Evolutionary conservation across 805 yeast genomes (phyloP), one percentile per base, ranked within the genome.

Genomic region (Kluyveromyces siamensis): DNA sequence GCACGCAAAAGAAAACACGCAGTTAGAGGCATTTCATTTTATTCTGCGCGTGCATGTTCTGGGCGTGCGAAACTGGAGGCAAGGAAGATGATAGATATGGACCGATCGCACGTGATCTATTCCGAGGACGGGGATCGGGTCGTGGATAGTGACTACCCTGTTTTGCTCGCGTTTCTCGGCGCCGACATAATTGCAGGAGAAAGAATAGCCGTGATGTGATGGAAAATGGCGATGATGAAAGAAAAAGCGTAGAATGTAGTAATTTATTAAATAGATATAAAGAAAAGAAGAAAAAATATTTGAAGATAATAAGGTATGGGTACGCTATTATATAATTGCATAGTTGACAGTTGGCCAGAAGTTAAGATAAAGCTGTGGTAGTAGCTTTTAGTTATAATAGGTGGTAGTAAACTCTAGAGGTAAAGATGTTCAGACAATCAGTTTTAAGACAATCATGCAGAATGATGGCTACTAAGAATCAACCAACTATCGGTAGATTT

Each of bases 401-500:
- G 40, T 19, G 18, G 40, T 21, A 37, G 11, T 37, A 37, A 37
- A 13, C 25, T 17, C 40, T 19, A 4, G 8, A 17, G n/a, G 25
- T 40, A 33, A 45, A 40, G 27, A 56, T 57, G 60, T 51, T 57
- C 51, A 57, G 54, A 49, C 50, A 55, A 27, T 55, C 54, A 41
- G 40, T 57, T 44, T 53, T 51, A 45, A 55, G 55, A 54, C 54
- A 55, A 42, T 48, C 55, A 36, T 54, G 58, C 54, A 47, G 58
- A 42, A 47, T 58, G 37, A 51, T 60, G 25, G 48, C 68, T 8
- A 53, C 62, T 33, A 53, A 52, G 38, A 57, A 59, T 40, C 67
- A 63, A 50, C 69, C 69, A 35, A 49, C 57, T 2, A 63, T 63
- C 42, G 69, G 69, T 49, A 60, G 58, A 50, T 65, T 47, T 48